Evolutionary conservation across 345 rosid genomes (phyloP), one percentile per base, ranked within the genome.

Genomic region (Rhizophora apiculata): DNA sequence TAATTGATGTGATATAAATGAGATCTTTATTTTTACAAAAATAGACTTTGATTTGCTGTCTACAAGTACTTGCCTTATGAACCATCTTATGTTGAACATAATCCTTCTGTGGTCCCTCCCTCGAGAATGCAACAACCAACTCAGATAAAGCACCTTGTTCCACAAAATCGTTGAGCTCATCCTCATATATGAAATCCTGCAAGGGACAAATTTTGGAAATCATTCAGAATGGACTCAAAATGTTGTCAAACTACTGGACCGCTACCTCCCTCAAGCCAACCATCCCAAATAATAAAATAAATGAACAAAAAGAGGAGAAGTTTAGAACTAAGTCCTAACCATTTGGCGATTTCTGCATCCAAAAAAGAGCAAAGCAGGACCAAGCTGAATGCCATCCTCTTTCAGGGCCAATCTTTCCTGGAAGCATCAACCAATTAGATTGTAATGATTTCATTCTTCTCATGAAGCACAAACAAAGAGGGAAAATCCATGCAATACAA

Each of bases 161-260:
- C 29, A 63, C 76, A 67, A 66, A 71, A 60, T 55, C 43, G 57
- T 67, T 71, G 60, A 76, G 80, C 68, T 76, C 80, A 31, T 76
- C 76, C 65, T 76, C 76, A 8, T 76, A 76, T 62, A 76, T 76
- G 68, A 71, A 76, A 76, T 76, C 80, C 80, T 76, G 30, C 55
- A 51, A 51, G 27, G 11, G 30, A 55, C 22, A 34, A 51, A 6
- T 31, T 16, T 4, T 66, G 49, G 49, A 43, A 43, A 43, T 43
- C 34, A 19, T 3, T 19, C 32, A 27, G 31, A 8, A 30, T n/a
- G 30, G 58, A 36, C n/a, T 24, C 11, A 9, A 20, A 39, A 54
- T 21, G n/a, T 34, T 34, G 37, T 34, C 37, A 7, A 34, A 34
- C 36, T 6, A 34, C 36, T 34, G 36, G 7, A 34, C 10, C 7